Evolutionary conservation across 2,329 filamentous ascomycete species (phyloP), one percentile per base, ranked within the genome.

Genomic region (Emmonsiellopsis sp.): DNA sequence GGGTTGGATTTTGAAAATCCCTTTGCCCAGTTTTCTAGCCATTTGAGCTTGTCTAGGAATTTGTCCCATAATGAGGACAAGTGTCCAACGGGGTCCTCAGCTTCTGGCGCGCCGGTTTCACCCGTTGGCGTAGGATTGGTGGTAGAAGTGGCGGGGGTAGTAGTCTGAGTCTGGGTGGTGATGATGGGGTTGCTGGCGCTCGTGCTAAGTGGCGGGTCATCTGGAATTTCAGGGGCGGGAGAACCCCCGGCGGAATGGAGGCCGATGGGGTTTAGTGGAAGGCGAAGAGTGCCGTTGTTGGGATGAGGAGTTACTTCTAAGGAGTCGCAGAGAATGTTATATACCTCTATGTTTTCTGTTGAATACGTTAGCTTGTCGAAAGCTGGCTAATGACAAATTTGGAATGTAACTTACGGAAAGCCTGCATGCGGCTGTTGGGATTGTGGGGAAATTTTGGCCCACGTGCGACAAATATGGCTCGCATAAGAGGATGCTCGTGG

Each of bases 261-360:
- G 2, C 74, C 74, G 2, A 71, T 62, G 5, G 73, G 65, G 48
- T 69, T 66, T 43, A 77, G 56, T n/a, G 74, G 74, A 5, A 77
- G 68, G 47, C 68, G 70, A 27, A 96, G 72, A 0, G 90, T 95
- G 49, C 92, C 92, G 64, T 97, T 97, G 67, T 95, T 96, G 1
- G 87, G 81, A 52, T 78, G 77, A 0, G 90, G 87, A 4, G 69
- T 68, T 54, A 97, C 74, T 10, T 85, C 84, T 31, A 97, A 71
- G 0, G 88, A 91, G 70, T 96, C 91, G 67, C 92, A 96, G 44
- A 97, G 71, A 57, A 97, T 88, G 63, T 95, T 95, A 72, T 97
- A 97, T 7, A 97, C 87, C 63, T 96, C 87, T 55, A 83, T 91
- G 59, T 97, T 97, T 80, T 96, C 87, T 92, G 61, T 27, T 17